A percentile compares a stretch with the other conserved stretches of the same genome.
Evolutionary conservation across 1,139 yeast species (phyloP).

Genomic region (Arxiozyma slooffiae): DNA sequence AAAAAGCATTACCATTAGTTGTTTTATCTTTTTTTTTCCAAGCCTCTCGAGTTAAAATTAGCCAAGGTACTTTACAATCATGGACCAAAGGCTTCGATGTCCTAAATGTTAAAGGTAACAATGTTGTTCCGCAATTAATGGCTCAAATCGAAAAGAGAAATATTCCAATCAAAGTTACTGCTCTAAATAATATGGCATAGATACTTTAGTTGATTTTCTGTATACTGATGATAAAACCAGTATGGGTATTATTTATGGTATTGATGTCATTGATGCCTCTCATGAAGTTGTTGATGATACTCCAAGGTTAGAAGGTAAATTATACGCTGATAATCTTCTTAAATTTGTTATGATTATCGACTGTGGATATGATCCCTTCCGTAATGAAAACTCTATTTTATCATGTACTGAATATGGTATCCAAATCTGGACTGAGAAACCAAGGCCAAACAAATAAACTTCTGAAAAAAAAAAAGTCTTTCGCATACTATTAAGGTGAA

Average conservation of each 20-base stretch:
- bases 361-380: conserved; percentile 97
- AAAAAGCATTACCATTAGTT: conserved; percentile 54
- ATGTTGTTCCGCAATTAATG: conserved; percentile 87
- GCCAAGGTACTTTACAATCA: conserved; percentile 79
- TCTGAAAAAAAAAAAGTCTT: conserved; percentile 97
- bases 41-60: conserved; percentile 75
- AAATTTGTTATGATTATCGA: conserved; percentile 86
- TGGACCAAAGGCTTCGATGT: conserved; percentile 99
- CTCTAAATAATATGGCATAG: conserved; percentile 91
- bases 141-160: conserved; percentile 51
- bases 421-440: conserved; percentile 71
- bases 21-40: conserved; percentile 94
- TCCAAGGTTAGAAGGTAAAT: conserved; percentile 71
- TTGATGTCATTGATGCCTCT: conserved; percentile 97
- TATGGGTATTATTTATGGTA: conserved; percentile 95
- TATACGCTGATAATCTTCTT: conserved; percentile 50
- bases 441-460: conserved; percentile 93
- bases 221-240: conserved; percentile 81
- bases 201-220: conserved; percentile 90
- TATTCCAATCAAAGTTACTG: conserved; percentile 78
- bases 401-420: conserved; percentile 88
- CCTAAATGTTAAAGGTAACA: conserved; percentile 85
- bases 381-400: conserved; percentile 73
- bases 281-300: conserved; percentile 66
- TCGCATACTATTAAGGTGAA: conserved; percentile 95